Percentiles rank a stretch among this genome's conserved stretches.
phyloP scores from a whole-genome alignment of 257 asterid species.

The Thymus mandschuricus region DNA sequence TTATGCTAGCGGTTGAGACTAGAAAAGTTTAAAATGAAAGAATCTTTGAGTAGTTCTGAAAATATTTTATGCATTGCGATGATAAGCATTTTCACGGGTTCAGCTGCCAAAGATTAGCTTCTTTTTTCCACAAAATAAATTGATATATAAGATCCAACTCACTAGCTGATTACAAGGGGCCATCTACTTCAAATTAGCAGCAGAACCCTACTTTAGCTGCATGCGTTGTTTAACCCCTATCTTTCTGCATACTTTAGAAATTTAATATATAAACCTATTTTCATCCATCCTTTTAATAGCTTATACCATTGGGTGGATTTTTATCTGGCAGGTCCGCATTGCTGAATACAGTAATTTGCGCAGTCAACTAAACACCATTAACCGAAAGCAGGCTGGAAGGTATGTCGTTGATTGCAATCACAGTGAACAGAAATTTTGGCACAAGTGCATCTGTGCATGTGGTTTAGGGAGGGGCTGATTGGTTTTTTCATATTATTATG shows the following conservation, averaged over 20 bases:
- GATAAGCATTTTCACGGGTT: background rate
- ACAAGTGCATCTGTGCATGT: conserved; percentile 5
- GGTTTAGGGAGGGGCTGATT: background rate
- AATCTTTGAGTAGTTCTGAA: background rate
- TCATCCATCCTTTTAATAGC: conserved; percentile 11
- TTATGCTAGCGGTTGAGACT: background rate
- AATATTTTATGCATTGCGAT: background rate
- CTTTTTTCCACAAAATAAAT: conserved; percentile 4
- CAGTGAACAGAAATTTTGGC: conserved; percentile 9
- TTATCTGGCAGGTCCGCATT: conserved; percentile 73
- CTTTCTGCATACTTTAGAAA: background rate
- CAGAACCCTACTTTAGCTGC: conserved; percentile 3
- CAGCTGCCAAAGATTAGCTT: background rate
- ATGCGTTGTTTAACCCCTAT: background rate
- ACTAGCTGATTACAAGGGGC: conserved; percentile 8
- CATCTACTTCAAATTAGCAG: conserved; percentile 12
- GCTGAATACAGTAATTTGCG: conserved; percentile 86
- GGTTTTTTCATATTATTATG: background rate
- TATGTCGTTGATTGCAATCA: conserved; percentile 35
- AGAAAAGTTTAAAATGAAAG: background rate
- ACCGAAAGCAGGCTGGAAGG: conserved; percentile 89
- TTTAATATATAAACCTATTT: background rate
- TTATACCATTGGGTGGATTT: conserved; percentile 36
- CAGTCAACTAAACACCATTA: conserved; percentile 90
- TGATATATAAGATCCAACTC: background rate